Evolutionary conservation across 805 yeast genomes (phyloP), one percentile per base, ranked within the genome.

Genomic region (Brettanomyces naardenensis): DNA sequence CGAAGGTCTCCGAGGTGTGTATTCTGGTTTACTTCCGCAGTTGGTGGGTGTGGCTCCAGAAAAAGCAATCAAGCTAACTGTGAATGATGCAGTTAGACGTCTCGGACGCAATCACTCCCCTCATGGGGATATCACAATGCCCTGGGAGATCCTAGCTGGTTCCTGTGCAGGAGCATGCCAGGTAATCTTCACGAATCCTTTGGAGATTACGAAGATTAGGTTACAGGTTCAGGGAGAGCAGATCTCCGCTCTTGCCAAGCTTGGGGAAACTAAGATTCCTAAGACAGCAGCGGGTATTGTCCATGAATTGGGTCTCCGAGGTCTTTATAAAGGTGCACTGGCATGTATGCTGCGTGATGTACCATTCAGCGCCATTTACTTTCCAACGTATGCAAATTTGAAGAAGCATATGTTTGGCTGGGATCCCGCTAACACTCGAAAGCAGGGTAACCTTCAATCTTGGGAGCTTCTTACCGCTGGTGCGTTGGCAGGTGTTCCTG

Each of bases 41-140:
- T 68, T 90, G 52, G 77, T 92, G 35, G 98, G 98, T 48, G 97
- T 90, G 36, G 97, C 97, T 0, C 98, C 98, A 2, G 98, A 90
- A 60, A 90, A 90, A 67, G 97, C 97, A 31, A 90, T 90, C 53
- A 90, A 90, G 64, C 74, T 90, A 47, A 89, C 97, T 0, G 95
- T 90, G 28, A 90, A 90, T 62, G 98, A 90, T 58, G 65, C 84
- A 40, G 79, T 88, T 41, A 75, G 97, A 52, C 78, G 79, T 21
- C 68, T 75, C 38, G 78, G 90, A 44, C 71, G 85, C 27, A 56
- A 58, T 17, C 59, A 69, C 64, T 64, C 70, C 33, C 52, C 64
- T 19, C 64, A 69, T 11, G 79, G 78, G 38, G 56, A 66, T 23
- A 65, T 78, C 35, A 59, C 75, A 3, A 46, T 73, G 47, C 57